Evolutionary conservation across 2,329 filamentous ascomycete species (phyloP).

Genomic region (Sporothrix protearum): DNA sequence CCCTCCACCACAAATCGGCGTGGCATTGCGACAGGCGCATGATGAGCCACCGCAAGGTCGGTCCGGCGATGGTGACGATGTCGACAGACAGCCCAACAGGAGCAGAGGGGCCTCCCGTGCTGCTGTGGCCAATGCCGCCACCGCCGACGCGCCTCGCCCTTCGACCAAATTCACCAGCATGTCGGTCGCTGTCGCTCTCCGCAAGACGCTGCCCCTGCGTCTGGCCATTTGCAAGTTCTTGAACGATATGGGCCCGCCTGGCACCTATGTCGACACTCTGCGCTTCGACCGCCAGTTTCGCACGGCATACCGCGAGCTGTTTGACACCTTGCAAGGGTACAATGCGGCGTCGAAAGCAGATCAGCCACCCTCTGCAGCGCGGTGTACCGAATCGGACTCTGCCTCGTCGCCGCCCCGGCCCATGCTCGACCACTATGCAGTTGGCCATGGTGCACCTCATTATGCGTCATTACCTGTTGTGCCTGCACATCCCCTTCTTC

Average conservation of each 20-base stretch:
- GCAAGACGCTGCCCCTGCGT: slow-evolving; percentile 43
- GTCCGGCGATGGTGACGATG: background rate
- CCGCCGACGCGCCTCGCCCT: background rate
- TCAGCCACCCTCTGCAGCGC: background rate
- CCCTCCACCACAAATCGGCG: background rate
- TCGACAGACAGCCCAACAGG: background rate
- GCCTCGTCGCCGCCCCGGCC: background rate
- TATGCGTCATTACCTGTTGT: slow-evolving; percentile 47
- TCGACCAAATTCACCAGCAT: slow-evolving; percentile 41
- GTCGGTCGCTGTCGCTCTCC: slow-evolving; percentile 47
- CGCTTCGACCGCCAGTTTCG: slow-evolving; percentile 45
- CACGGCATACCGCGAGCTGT: slow-evolving; percentile 38
- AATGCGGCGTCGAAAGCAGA: slow-evolving; percentile 13
- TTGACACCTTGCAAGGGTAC: slow-evolving; percentile 33
- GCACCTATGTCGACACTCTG: slow-evolving; percentile 47
- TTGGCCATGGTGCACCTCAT: slow-evolving; percentile 42
- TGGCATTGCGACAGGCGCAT: background rate
- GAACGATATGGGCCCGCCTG: slow-evolving; percentile 45
- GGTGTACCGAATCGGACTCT: background rate
- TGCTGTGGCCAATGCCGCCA: background rate
- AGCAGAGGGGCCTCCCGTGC: background rate
- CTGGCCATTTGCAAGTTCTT: slow-evolving; percentile 44
- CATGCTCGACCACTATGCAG: background rate
- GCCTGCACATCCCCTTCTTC: slow-evolving; percentile 52
- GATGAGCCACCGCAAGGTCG: background rate